Conservation (phyloP, 176 grass and related monocot genomes). For the Carex littledalei region DNA sequence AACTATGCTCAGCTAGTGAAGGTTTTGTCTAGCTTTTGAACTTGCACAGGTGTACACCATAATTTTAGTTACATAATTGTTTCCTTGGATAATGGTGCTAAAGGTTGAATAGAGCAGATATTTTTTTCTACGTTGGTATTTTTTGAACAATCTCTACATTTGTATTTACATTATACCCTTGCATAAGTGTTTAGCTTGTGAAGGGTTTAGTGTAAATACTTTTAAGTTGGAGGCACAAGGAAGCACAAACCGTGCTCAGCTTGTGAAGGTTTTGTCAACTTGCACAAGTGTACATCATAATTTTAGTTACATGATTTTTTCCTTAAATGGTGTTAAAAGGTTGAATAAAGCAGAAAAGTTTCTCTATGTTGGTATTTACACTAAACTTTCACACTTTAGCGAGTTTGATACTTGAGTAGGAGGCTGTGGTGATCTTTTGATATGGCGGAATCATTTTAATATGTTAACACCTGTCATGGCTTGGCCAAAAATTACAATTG, state of each 20-base stretch:
- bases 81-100: not conserved
- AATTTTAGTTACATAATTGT: not conserved
- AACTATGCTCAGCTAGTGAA: conserved; percentile 35
- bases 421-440: not conserved
- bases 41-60: not conserved
- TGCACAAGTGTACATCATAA: not conserved
- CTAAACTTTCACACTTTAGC: not conserved
- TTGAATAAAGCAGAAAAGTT: not conserved
- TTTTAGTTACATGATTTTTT: conserved; percentile 1
- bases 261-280: conserved; percentile 20
- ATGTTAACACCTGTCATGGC: not conserved
- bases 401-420: not conserved
- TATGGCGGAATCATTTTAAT: not conserved
- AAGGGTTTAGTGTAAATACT: too few species aligned
- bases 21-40: not conserved
- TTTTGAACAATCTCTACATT: not conserved
- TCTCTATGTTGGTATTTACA: not conserved
- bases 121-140: not conserved
- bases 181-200: too few species aligned
- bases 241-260: conserved; percentile 38
- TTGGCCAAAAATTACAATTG: not conserved
- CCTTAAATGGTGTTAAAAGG: not conserved
- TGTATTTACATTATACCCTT: not conserved
- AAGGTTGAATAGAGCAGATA: not conserved
- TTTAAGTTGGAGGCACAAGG: conserved; percentile 85